A percentile compares a stretch with the other conserved stretches of the same genome.
Evolutionary conservation across 148 eudicot species (phyloP).

Genomic region (Diospyros kaki): DNA sequence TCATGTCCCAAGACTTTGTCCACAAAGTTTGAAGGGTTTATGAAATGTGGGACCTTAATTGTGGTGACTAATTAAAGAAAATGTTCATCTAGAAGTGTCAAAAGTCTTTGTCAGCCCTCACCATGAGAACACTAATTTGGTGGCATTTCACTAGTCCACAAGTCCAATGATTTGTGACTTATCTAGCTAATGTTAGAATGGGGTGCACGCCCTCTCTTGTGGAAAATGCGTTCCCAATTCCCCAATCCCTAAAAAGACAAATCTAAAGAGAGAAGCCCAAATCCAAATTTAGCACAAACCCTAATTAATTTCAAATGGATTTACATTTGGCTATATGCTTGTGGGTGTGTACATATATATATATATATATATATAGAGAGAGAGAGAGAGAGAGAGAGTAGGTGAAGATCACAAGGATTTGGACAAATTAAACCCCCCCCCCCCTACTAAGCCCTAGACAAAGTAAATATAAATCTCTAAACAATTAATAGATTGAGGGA

Average conservation of each 20-base stretch:
- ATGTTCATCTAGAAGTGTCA: constrained; percentile 4
- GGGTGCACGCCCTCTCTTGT: not conserved
- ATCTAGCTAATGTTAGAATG: not conserved
- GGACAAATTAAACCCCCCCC: not conserved
- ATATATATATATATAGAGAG: not conserved
- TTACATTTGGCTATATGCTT: not conserved
- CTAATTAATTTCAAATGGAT: not conserved
- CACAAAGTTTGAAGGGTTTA: not conserved
- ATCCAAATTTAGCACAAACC: not conserved
- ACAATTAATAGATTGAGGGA: not conserved
- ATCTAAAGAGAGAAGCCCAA: not conserved
- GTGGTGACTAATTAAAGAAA: constrained; percentile 1
- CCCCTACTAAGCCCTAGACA: too few relatives aligned
- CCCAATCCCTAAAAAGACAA: constrained; percentile 1
- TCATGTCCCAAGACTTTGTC: too few relatives aligned
- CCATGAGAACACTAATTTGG: not conserved
- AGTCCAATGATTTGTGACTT: not conserved
- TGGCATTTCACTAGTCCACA: constrained; percentile 2
- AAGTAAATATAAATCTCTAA: too few relatives aligned
- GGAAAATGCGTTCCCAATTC: not conserved
- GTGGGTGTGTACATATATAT: too few relatives aligned
- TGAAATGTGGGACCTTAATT: constrained; percentile 5
- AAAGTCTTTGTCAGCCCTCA: constrained; percentile 22
- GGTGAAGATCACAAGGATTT: constrained; percentile 6
- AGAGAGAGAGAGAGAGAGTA: not conserved